phyloP scores from a whole-genome alignment of 768 basidiomycete species.

The Boletus subcaerulescens region DNA sequence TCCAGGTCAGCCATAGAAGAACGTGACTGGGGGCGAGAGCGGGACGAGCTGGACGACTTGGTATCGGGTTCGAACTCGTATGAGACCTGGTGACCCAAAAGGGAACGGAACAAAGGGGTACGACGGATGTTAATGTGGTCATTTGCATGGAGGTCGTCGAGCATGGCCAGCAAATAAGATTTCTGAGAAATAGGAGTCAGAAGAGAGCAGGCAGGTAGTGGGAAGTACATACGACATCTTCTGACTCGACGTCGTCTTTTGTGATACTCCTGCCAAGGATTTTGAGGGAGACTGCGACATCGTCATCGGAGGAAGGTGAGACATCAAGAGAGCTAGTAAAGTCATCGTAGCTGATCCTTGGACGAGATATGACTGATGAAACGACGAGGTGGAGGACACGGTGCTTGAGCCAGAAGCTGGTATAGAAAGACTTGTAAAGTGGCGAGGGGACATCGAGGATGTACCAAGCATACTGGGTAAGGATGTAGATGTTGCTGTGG shows the following conservation, averaged over 20 bases:
- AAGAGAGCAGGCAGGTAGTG: not conserved
- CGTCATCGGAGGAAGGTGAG: slow-evolving; percentile 30
- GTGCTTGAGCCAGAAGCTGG: slow-evolving; percentile 48
- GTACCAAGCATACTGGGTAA: slow-evolving; percentile 67
- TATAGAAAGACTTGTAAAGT: slow-evolving; percentile 45
- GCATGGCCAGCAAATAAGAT: slow-evolving; percentile 40
- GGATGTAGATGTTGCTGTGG: slow-evolving; percentile 59
- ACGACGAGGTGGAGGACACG: slow-evolving; percentile 49
- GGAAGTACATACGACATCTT: slow-evolving; percentile 43
- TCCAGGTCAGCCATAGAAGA: slow-evolving; percentile 15
- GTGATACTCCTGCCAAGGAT: slow-evolving; percentile 46
- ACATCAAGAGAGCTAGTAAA: slow-evolving; percentile 38
- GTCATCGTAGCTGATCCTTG: slow-evolving; percentile 36
- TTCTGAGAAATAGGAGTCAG: slow-evolving; percentile 30
- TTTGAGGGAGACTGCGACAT: slow-evolving; percentile 27
- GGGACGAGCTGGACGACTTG: slow-evolving; percentile 16
- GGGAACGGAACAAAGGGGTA: slow-evolving; percentile 41
- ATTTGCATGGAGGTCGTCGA: slow-evolving; percentile 38
- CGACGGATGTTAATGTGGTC: slow-evolving; percentile 32
- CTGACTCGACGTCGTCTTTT: slow-evolving; percentile 41
- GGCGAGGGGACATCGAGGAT: slow-evolving; percentile 52
- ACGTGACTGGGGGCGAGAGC: slow-evolving; percentile 12
- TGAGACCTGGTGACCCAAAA: slow-evolving; percentile 27
- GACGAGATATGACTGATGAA: slow-evolving; percentile 32
- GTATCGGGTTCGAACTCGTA: slow-evolving; percentile 21